Base-by-base conservation (phyloP, 352 stramenopile species). In the Discostella stelligera region DNA sequence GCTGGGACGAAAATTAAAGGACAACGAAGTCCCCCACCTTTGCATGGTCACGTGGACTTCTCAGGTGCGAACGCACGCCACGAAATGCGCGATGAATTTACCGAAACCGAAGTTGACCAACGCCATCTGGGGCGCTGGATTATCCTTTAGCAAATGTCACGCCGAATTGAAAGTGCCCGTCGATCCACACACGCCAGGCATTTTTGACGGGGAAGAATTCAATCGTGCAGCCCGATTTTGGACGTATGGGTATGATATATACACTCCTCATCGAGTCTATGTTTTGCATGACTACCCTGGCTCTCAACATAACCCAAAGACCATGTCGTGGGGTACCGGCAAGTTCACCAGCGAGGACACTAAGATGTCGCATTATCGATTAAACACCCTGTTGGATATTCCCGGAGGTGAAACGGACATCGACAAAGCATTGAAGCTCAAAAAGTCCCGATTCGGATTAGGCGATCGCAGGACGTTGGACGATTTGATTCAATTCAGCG, bases 141-240 rank as follows among this genome's bases (percentile, higher is more conserved):
- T 96, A 16, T 77, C 54, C 60, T 96, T 96, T 75, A 90, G 82
- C 52, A 86, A 91, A 76, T 96, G 93, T 80, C 94, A 97, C 75
- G 92, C 90, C 8, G 90, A 96, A 72, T 64, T 90, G 21, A 91
- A 91, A 67, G 93, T 96, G 18, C 93, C 88, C 0, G 91, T 95
- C 32, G 94, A 96, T 82, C 89, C 90, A 9, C 86, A 96, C 67
- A 82, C 93, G 9, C 68, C 75, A 20, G 81, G 90, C 68, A 90
- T 96, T 27, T 96, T 96, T 84, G 91, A 95, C 72, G 94, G 93
- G 21, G 94, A 97, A 74, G 94, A 97, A 74, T 95, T 95, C 59
- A 89, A 77, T n/a, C 88, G 88, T 52, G 84, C 83, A 3, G 76
- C 89, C 44, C 74, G 90, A 39, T 91, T 95, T 53, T 96, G 88